phyloP scores from a whole-genome alignment of 306 rosid species.

The Betula pendula region DNA sequence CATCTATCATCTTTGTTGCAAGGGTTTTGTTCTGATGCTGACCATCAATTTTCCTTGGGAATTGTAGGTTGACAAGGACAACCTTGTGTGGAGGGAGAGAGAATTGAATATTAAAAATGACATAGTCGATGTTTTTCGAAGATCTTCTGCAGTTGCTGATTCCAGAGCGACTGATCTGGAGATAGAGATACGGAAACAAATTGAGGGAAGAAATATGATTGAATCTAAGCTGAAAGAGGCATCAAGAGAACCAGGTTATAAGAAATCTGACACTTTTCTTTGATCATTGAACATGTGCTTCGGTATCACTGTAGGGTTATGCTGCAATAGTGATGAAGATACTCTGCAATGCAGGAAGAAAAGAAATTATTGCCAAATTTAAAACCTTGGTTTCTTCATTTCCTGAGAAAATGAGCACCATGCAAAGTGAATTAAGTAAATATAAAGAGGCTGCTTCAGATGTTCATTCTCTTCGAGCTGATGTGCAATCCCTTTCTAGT shows the following conservation, averaged over 20 bases:
- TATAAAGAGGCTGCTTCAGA: slow-evolving; percentile 86
- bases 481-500: slow-evolving; percentile 70
- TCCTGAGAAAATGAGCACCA: slow-evolving; percentile 88
- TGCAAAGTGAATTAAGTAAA: slow-evolving; percentile 79
- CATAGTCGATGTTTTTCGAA: slow-evolving; percentile 64
- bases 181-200: slow-evolving; percentile 62
- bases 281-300: slow-evolving; percentile 2
- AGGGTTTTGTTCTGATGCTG: slow-evolving; percentile 36
- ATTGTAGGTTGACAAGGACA: slow-evolving; percentile 90
- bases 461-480: slow-evolving; percentile 82
- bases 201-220: slow-evolving; percentile 54
- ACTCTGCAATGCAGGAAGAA: slow-evolving; percentile 69
- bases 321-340: slow-evolving; percentile 33
- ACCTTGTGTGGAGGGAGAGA: slow-evolving; percentile 80
- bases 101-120: slow-evolving; percentile 80
- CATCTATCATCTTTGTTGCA: slow-evolving; percentile 21
- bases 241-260: slow-evolving; percentile 75
- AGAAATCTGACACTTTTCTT: slow-evolving; percentile 7
- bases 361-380: slow-evolving; percentile 78
- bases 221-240: slow-evolving; percentile 73
- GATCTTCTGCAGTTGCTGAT: slow-evolving; percentile 64
- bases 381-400: slow-evolving; percentile 83
- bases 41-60: slow-evolving; percentile 27
- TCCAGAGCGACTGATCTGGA: slow-evolving; percentile 60
- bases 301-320: slow-evolving; percentile 5